Evolutionary conservation across 2,329 filamentous ascomycete species (phyloP).

Genomic region (Chalara sp.): DNA sequence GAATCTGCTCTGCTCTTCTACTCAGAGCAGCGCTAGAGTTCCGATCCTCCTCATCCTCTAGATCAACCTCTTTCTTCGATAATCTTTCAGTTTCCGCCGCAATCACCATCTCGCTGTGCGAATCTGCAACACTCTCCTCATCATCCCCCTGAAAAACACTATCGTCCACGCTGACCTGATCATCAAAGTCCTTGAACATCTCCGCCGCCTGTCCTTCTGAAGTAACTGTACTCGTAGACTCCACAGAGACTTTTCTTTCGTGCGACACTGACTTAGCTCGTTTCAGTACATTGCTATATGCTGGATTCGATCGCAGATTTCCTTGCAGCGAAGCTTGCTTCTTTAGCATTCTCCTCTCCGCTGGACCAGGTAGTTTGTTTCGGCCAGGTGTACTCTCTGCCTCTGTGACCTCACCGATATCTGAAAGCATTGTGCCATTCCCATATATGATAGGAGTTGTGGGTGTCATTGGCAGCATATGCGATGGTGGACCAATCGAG

Average conservation of each 20-base stretch:
- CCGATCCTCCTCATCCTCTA: slow-evolving; percentile 46
- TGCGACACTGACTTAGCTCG: slow-evolving; percentile 37
- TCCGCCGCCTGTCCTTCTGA: slow-evolving; percentile 38
- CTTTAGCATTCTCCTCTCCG: slow-evolving; percentile 23
- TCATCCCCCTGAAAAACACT: slow-evolving; percentile 62
- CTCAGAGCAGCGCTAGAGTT: slow-evolving; percentile 72
- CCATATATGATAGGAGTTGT: slow-evolving; percentile 62
- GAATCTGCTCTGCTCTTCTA: slow-evolving; percentile 78
- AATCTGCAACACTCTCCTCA: slow-evolving; percentile 52
- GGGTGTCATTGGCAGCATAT: slow-evolving; percentile 40
- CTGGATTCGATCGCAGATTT: slow-evolving; percentile 37
- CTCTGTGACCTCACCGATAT: slow-evolving; percentile 53
- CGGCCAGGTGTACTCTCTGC: slow-evolving; percentile 41
- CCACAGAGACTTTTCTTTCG: slow-evolving; percentile 48
- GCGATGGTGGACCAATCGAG: slow-evolving; percentile 33
- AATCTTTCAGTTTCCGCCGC: slow-evolving; percentile 21
- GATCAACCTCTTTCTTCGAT: slow-evolving; percentile 21
- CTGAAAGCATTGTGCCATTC: slow-evolving; percentile 62
- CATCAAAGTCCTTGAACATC: slow-evolving; percentile 54
- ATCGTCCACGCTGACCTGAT: slow-evolving; percentile 51
- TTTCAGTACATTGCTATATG: slow-evolving; percentile 39
- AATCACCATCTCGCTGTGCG: slow-evolving; percentile 25
- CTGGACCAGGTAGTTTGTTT: slow-evolving; percentile 21
- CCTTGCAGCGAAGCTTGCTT: slow-evolving; percentile 12
- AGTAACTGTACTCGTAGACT: slow-evolving; percentile 55